Conservation (phyloP, 1,284 basidiomycete genomes). For the Fomitopsis palustris region DNA sequence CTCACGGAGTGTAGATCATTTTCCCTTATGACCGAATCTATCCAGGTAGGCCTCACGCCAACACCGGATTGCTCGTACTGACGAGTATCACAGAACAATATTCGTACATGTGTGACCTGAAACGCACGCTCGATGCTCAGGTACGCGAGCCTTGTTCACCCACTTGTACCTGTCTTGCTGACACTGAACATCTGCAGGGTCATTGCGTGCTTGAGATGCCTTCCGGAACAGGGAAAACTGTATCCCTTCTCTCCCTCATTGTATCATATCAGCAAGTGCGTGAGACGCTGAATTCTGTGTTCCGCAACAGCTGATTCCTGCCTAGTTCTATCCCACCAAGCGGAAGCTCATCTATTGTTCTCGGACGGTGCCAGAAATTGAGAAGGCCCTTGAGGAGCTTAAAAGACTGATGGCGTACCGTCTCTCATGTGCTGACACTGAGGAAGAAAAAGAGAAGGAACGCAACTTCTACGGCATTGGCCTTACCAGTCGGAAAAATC, state of each 20-base stretch:
- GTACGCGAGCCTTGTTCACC: constrained; percentile 30
- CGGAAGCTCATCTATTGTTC: constrained; percentile 99
- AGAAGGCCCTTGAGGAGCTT: constrained; percentile 95
- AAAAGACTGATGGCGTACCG: constrained; percentile 95
- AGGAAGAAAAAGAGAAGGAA: constrained; percentile 79
- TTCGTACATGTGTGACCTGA: constrained; percentile 98
- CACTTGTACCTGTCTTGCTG: not conserved
- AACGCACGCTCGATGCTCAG: constrained; percentile 92
- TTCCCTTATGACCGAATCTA: constrained; percentile 93
- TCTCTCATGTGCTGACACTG: constrained; percentile 62
- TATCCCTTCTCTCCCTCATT: constrained; percentile 93
- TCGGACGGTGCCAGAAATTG: constrained; percentile 99
- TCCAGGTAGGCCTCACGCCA: constrained; percentile 50
- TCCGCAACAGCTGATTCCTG: not conserved
- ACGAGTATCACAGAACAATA: constrained; percentile 75
- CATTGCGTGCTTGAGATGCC: constrained; percentile 99
- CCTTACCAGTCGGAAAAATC: constrained; percentile 92
- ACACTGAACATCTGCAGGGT: constrained; percentile 51
- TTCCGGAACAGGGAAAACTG: constrained; percentile 98
- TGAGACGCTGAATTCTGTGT: not conserved
- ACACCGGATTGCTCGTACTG: not conserved
- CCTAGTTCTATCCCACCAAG: constrained; percentile 85
- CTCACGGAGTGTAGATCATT: constrained; percentile 53
- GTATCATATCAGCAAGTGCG: constrained; percentile 94
- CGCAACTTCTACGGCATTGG: constrained; percentile 86